Evolutionary conservation across 768 basidiomycete species (phyloP), one percentile per base, ranked within the genome.

Genomic region (Serendipita sp.): DNA sequence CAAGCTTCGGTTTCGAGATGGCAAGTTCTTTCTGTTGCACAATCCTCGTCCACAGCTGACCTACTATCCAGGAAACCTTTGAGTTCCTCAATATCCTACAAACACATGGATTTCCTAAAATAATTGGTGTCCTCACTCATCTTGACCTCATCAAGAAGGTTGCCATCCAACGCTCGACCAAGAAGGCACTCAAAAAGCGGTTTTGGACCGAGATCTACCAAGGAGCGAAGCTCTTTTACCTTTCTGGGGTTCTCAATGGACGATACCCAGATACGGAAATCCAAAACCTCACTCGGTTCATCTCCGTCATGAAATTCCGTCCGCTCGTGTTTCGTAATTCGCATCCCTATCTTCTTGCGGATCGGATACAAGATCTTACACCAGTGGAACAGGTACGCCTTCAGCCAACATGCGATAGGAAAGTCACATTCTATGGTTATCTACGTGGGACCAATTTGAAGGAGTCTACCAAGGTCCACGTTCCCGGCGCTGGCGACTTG

Each of bases 201-300:
- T 99, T 99, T 76, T 99, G 96, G 96, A 91, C 94, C 0, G 96
- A 99, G 73, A 98, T 99, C 13, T 98, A 98, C 72, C 89, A 93
- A 69, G 96, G 96, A 58, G 95, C 96, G 31, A 99, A 99, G 72
- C 83, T 99, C 5, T 98, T 97, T 75, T 97, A 96, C 72, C 84
- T 98, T 60, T 93, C 90, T 2, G 96, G 95, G 17, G 90, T 97
- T 33, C 81, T 98, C 68, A 97, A 98, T 68, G 96, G 96, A 20
- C 89, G 94, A 42, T 97, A 98, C 72, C 94, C 96, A 31, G 96
- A 99, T 73, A 84, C 82, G 20, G 96, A 99, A 75, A 93, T 97
- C 67, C 81, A 93, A 69, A 96, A 98, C 71, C 85, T 99, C 64
- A 88, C 88, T 24, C 87, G 95, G 42, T 99, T 98, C 79, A 89